Base-by-base conservation (phyloP, 441 rosid species). In the Geranium incanum region DNA sequence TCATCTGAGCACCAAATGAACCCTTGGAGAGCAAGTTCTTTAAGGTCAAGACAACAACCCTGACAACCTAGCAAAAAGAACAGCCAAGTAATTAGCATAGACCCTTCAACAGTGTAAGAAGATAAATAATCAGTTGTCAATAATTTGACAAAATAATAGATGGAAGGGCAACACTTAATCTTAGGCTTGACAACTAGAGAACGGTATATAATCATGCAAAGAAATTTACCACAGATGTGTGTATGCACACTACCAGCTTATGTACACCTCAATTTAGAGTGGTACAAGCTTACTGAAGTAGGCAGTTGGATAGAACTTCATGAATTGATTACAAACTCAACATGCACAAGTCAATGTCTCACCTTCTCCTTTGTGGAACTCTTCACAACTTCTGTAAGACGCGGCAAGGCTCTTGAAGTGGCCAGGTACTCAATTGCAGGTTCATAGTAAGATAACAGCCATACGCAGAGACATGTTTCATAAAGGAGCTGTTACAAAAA, bases 361-460 rank as follows among this genome's bases (percentile, higher is more conserved):
- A 95, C 99, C 91, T 92, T 95, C 82, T 95, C 98, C 80, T 95
- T 95, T 67, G 96, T 91, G 39, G 99, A 92, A 79, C 88, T 85
- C 85, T 85, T 95, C 3, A 92, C 92, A 71, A 93, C 98, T 36
- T 93, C 98, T 43, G 85, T 76, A 39, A 95, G 82, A 69, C 94
- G 87, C 1, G 88, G 93, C 78, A 95, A 85, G 75, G 88, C 78
- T 80, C 95, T 86, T 60, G 97, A 88, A 62, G 97, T 91, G 60
- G 98, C 98, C 84, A 93, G 81, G 78, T 70, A 91, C 66, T 95
- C 97, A 21, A 87, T 71, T 57, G 97, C 95, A 50, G 97, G 98
- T 76, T 95, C 97, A 80, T 83, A 93, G 81, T 87, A 95, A 36
- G 99, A 93, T 57, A 93, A 77, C 67, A 95, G 91, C 99, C 99